Evolutionary conservation across 2,329 filamentous ascomycete species (phyloP).

Genomic region (Pestalotiopsis sp.): DNA sequence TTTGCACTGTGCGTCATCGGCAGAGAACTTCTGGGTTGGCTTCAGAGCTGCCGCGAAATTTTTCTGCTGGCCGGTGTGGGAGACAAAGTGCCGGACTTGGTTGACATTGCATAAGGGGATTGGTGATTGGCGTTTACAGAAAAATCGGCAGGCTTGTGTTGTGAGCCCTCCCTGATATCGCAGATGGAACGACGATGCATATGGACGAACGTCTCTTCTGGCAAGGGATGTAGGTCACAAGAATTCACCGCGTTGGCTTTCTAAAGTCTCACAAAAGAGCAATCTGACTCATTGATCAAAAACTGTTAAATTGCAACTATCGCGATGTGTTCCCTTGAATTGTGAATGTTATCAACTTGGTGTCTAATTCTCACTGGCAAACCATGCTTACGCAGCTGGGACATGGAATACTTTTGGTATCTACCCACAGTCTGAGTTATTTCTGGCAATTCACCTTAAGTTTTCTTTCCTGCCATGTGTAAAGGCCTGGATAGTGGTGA

Average conservation of each 20-base stretch:
- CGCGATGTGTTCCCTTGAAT: neutral
- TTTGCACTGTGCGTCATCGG: neutral
- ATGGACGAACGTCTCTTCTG: constrained; percentile 16
- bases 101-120: constrained; percentile 13
- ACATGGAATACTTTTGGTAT: neutral
- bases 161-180: constrained; percentile 4
- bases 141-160: neutral
- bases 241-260: constrained; percentile 3
- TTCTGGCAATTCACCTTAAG: neutral
- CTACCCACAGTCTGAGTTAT: neutral
- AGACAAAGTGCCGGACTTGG: neutral
- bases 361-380: neutral
- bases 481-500: neutral
- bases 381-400: neutral
- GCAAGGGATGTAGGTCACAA: constrained; percentile 13
- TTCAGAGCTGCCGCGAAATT: neutral
- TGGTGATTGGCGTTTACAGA: constrained; percentile 10
- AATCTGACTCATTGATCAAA: constrained; percentile 6
- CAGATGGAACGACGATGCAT: constrained; percentile 13
- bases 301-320: neutral
- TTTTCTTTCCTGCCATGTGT: neutral
- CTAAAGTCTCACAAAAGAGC: constrained; percentile 9
- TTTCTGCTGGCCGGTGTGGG: constrained; percentile 3
- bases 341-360: neutral
- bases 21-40: neutral